Evolutionary conservation across 495 filamentous ascomycete species (phyloP).

Genomic region (Daldinia childiae): DNA sequence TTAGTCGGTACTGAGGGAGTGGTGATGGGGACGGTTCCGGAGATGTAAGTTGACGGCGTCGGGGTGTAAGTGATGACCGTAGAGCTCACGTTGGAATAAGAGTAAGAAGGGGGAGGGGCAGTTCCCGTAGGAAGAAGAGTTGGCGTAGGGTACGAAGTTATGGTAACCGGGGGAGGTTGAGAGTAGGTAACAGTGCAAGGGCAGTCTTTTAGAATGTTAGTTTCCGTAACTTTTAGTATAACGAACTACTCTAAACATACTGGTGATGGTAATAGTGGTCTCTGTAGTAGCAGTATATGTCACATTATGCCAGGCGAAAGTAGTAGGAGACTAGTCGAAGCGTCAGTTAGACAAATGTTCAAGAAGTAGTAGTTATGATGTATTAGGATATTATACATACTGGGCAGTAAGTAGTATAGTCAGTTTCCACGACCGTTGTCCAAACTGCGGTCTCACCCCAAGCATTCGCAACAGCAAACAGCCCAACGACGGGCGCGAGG

Average conservation of each 20-base stretch:
- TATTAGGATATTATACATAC: slow-evolving; percentile 31
- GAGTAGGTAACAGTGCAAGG: slow-evolving; percentile 52
- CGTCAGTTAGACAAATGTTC: slow-evolving; percentile 13
- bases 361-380: not conserved
- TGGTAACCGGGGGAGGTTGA: slow-evolving; percentile 30
- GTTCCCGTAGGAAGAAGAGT: slow-evolving; percentile 27
- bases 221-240: not conserved
- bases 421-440: slow-evolving; percentile 47
- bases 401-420: slow-evolving; percentile 53
- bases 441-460: slow-evolving; percentile 38
- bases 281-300: slow-evolving; percentile 48
- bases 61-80: slow-evolving; percentile 38
- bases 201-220: slow-evolving; percentile 45
- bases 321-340: slow-evolving; percentile 40
- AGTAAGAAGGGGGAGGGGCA: slow-evolving; percentile 2
- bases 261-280: slow-evolving; percentile 53
- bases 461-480: slow-evolving; percentile 47
- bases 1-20: slow-evolving; percentile 26
- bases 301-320: slow-evolving; percentile 42
- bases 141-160: slow-evolving; percentile 16
- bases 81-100: slow-evolving; percentile 33
- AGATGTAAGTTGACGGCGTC: slow-evolving; percentile 34
- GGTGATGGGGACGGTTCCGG: slow-evolving; percentile 35
- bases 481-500: slow-evolving; percentile 48
- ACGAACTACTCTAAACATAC: slow-evolving; percentile 28